Evolutionary conservation across 257 asterid genomes (phyloP), one percentile per base, ranked within the genome.

Genomic region (Capsicum baccatum): DNA sequence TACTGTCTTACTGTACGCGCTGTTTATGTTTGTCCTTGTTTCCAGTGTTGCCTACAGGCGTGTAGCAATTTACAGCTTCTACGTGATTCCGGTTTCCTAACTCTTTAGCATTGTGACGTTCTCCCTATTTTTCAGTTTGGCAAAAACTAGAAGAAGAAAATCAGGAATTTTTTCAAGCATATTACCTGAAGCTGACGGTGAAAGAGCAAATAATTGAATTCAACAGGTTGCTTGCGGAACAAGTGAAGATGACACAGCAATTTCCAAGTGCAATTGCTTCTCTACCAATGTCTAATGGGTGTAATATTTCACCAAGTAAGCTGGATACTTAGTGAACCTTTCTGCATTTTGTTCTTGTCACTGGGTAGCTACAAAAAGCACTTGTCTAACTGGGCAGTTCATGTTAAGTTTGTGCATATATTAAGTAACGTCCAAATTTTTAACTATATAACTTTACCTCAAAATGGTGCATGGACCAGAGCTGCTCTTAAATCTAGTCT

Each of bases 141-240:
- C 92, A 88, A 88, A 91, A 87, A 88, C 97, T 96, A 81, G 98
- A 94, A 87, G 89, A 90, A 83, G 93, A 93, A 87, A 92, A 96
- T 88, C 95, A 82, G 59, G 98, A 92, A 2, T 94, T 96, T 87
- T 94, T 96, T 88, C 87, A 89, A 90, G 97, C 94, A 79, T 96
- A 96, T 86, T 91, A 91, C 84, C 88, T 93, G 54, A 91, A 91
- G 83, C 81, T 94, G 90, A 83, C 89, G 89, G 95, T 94, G 85
- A 91, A 96, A 87, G 93, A 92, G 55, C 99, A 96, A 90, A 96
- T 96, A 79, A 21, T 91, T 90, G 95, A 92, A 84, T 96, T 93
- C 92, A 96, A 96, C 87, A 92, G 89, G 88, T 85, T 94, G 90
- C 97, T 95, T 9, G 79, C 89, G 8, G 83, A 87, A 54, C 98